Evolutionary conservation across 257 asterid species (phyloP).

Genomic region (Petrea volubilis): DNA sequence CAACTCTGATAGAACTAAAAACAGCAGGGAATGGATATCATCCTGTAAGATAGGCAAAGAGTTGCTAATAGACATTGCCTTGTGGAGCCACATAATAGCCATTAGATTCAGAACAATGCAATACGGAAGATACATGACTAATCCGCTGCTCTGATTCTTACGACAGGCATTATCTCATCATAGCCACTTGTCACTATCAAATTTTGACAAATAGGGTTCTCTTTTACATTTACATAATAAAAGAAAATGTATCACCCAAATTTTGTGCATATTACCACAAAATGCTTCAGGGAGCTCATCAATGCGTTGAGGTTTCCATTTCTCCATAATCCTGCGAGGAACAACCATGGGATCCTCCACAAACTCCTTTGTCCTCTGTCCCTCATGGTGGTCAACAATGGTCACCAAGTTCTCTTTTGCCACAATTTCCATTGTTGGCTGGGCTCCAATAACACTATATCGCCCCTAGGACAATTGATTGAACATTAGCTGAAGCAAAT

Average conservation of each 20-base stretch:
- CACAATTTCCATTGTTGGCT: constrained; percentile 92
- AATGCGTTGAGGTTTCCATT: constrained; percentile 83
- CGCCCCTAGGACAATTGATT: constrained; percentile 69
- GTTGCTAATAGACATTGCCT: neutral
- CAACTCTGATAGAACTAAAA: neutral
- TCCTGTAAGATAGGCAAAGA: neutral
- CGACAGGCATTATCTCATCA: constrained; percentile 6
- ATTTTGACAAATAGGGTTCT: neutral
- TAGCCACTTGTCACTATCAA: neutral
- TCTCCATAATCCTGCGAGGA: constrained; percentile 87
- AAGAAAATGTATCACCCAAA: neutral
- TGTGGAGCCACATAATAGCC: neutral
- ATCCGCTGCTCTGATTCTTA: constrained; percentile 7
- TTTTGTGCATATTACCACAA: constrained; percentile 62
- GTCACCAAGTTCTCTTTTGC: constrained; percentile 88
- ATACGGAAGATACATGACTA: neutral
- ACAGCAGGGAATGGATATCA: constrained; percentile 5
- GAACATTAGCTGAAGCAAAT: constrained; percentile 31
- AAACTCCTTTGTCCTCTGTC: constrained; percentile 56
- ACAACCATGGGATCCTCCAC: constrained; percentile 90
- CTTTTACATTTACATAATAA: neutral
- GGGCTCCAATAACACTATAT: constrained; percentile 93
- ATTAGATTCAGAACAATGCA: neutral
- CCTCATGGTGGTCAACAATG: constrained; percentile 70
- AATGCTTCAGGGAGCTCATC: constrained; percentile 96